Evolutionary conservation across 371 early-diverging fungal genomes (phyloP).

Genomic region (Rhizomucor pusillus): DNA sequence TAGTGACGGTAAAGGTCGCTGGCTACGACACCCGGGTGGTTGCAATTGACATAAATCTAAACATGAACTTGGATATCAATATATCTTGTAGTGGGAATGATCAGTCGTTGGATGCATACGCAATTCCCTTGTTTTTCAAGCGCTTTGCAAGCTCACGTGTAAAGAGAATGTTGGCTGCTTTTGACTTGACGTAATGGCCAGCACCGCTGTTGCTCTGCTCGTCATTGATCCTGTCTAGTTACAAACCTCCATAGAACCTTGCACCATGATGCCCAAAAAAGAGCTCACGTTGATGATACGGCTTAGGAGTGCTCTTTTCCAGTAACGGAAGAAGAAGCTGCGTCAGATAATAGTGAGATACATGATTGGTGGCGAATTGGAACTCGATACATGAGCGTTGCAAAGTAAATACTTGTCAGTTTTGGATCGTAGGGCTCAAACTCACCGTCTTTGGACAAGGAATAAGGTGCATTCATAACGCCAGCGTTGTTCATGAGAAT

Average conservation of each 20-base stretch:
- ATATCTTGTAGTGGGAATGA: neutral
- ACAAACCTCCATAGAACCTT: conserved; percentile 22
- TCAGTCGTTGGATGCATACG: conserved; percentile 13
- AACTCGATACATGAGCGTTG: conserved; percentile 40
- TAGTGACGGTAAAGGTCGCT: conserved; percentile 55
- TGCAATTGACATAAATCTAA: conserved; percentile 57
- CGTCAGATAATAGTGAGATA: conserved; percentile 77
- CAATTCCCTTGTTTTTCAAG: conserved; percentile 30
- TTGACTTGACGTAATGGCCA: conserved; percentile 18
- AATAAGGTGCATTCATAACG: conserved; percentile 67
- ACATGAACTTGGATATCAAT: neutral
- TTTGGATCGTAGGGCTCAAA: no score
- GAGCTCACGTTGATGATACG: conserved; percentile 61
- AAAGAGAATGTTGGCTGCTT: conserved; percentile 34
- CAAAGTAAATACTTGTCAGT: conserved; percentile 45
- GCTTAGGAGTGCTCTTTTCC: conserved; percentile 45
- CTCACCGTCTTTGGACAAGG: conserved; percentile 60
- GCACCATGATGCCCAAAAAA: conserved; percentile 39
- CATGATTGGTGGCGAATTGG: conserved; percentile 62
- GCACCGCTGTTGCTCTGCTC: conserved; percentile 23
- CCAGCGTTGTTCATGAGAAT: conserved; percentile 71
- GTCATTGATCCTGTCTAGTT: conserved; percentile 42
- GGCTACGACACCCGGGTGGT: conserved; percentile 69
- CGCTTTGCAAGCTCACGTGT: conserved; percentile 37
- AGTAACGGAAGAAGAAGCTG: conserved; percentile 60